Base-by-base conservation (phyloP, 768 basidiomycete genomes). In the Termitomyces sp. region DNA sequence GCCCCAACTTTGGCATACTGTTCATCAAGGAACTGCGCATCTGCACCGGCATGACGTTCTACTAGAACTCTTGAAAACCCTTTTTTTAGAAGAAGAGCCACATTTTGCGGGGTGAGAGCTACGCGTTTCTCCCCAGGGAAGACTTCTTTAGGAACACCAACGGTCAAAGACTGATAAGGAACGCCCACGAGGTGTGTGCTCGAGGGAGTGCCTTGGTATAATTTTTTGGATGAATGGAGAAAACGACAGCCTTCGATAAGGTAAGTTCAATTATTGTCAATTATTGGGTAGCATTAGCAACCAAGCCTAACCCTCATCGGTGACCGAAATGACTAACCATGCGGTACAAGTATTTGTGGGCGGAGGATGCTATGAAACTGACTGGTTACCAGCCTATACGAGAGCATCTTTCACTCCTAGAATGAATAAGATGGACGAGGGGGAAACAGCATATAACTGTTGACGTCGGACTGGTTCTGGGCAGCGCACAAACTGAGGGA, bases 91-190 rank as follows among this genome's bases (percentile, higher is more conserved):
- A 94, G 76, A 33, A 88, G 67, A 3, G 84, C 76, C 4, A 84
- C 84, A 66, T 92, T 93, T 66, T 87, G 82, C 4, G 92, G 92
- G 0, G 92, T 91, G 7, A 94, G 72, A 40, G 91, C 81, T 45
- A 94, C 91, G 53, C 92, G 84, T 50, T 86, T 79, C 68, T 94
- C 92, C 60, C 86, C 82, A 3, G 87, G 86, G 66, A 82, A 92
- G 44, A 80, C 78, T 72, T 94, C 92, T 54, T 79, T 79, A 13
- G 92, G 90, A 18, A 90, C 81, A 26, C 92, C 92, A 56, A 94
- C 78, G 8, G 80, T 83, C 38, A 94, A 75, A 20, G 83, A 80
- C 2, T 88, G 80, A 70, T 92, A 94, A 36, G 89, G 86, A 26
- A 72, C 69, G 26, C 78, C 75, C 62, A 73, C 54, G 66, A 66